Conservation (phyloP, 2,329 filamentous ascomycete species). For the Cladorrhinum sp. region DNA sequence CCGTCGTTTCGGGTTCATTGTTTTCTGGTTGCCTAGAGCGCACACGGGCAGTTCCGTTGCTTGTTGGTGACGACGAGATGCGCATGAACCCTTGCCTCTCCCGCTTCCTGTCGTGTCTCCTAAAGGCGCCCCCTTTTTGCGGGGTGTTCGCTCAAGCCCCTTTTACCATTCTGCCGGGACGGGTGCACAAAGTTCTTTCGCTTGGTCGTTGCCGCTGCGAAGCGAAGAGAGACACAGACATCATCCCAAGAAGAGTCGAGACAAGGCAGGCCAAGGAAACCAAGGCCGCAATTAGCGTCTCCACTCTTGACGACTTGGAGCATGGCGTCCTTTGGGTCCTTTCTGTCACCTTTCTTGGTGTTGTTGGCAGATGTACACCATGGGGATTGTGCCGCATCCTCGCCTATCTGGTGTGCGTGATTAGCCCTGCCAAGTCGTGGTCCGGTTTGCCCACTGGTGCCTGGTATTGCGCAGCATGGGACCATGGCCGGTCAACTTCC, state of each 20-base stretch:
- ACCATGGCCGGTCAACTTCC: background rate
- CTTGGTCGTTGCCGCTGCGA: background rate
- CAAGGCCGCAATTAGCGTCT: background rate
- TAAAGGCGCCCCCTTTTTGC: background rate
- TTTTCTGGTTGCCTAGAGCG: background rate
- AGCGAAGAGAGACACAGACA: background rate
- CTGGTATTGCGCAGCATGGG: constrained; percentile 3
- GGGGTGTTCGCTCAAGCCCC: constrained; percentile 8
- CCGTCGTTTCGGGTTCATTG: background rate
- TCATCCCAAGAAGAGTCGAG: background rate
- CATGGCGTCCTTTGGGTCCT: background rate
- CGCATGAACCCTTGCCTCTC: too few species aligned
- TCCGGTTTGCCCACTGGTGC: background rate
- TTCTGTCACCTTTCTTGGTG: background rate
- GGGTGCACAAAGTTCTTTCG: background rate
- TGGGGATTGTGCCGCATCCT: background rate
- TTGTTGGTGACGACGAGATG: too few species aligned
- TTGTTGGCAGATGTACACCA: background rate
- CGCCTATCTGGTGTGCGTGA: background rate
- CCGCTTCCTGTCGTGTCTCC: constrained; percentile 17
- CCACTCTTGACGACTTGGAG: background rate
- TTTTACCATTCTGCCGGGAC: constrained; percentile 19
- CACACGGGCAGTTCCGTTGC: too few species aligned
- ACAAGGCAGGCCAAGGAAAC: background rate
- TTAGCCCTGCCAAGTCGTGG: background rate